Evolutionary conservation across 2,329 filamentous ascomycete genomes (phyloP), one percentile per base, ranked within the genome.

Genomic region (Fusarium nodosum): DNA sequence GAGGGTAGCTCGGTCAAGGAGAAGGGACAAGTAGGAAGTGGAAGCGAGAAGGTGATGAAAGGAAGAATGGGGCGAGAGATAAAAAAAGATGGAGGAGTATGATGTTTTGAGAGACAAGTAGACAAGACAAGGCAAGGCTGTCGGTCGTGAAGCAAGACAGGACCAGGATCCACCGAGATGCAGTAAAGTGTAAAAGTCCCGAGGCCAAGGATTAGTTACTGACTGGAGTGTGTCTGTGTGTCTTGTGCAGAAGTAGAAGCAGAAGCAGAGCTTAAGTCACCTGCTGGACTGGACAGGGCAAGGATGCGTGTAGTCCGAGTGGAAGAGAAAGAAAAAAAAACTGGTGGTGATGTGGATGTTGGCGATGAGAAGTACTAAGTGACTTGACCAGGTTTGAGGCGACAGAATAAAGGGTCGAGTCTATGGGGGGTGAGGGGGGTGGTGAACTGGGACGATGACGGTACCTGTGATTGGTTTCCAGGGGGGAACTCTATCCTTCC

Each of bases 1-100:
- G 62, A 64, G 42, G 41, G 57, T 44, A 57, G 64, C 68, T 74
- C 72, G 72, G 72, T 74, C 71, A 74, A 46, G 72, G 38, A 74
- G 72, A 74, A 69, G 13, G 69, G 64, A 56, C 64, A 71, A 69
- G 68, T 60, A 56, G 56, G 51, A 42, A 54, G 24, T 31, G 46
- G 31, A 10, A 51, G 48, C 36, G 36, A 39, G 16, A 39, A 39
- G 59, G 44, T 55, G 36, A 60, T 44, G 41, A 34, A 54, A 44
- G 38, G 54, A 60, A 63, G 62, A 68, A 69, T 67, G 67, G 59
- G 67, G 68, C 55, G 62, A 64, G 62, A 44, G 24, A 59, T 64
- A 45, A 53, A 57, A 71, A 69, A 66, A 69, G 59, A 56, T 69
- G 47, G 60, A 59, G 54, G 59, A 39, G 36, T 20, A 63, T 65